phyloP scores from a whole-genome alignment of 305 asterid genomes.

The Fraxinus nigra region DNA sequence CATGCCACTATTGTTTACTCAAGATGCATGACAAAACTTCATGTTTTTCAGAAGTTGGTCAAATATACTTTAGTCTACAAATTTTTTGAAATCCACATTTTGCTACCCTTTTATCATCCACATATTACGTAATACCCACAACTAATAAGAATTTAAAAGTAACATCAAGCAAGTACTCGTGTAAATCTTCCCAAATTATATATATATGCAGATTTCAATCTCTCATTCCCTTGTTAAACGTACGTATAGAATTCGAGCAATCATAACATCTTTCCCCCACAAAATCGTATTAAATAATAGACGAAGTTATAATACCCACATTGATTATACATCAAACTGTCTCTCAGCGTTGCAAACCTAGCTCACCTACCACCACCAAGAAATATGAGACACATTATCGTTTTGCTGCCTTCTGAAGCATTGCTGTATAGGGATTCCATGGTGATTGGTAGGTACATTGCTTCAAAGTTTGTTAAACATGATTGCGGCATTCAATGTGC shows the following conservation, averaged over 20 bases:
- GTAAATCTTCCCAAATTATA: neutral
- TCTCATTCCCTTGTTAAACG: too few relatives aligned
- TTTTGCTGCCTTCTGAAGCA: constrained; percentile 30
- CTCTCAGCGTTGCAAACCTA: neutral
- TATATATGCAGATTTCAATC: too few relatives aligned
- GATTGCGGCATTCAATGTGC: constrained; percentile 47
- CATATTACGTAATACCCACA: too few relatives aligned
- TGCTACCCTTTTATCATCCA: neutral
- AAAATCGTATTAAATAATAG: neutral
- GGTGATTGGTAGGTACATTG: constrained; percentile 32
- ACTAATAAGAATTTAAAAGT: too few relatives aligned
- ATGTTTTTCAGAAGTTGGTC: neutral
- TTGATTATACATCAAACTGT: neutral
- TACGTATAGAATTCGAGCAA: neutral
- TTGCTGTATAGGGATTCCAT: neutral
- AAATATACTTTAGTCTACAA: neutral
- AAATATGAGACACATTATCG: neutral
- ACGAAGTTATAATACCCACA: neutral
- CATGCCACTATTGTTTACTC: neutral
- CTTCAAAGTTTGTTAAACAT: constrained; percentile 56
- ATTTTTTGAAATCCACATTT: too few relatives aligned
- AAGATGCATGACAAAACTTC: too few relatives aligned
- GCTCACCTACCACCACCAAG: neutral
- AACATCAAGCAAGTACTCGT: neutral
- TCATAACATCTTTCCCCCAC: neutral